phyloP scores from a whole-genome alignment of 208 protist species.

The Trypanosoma cruzi region DNA sequence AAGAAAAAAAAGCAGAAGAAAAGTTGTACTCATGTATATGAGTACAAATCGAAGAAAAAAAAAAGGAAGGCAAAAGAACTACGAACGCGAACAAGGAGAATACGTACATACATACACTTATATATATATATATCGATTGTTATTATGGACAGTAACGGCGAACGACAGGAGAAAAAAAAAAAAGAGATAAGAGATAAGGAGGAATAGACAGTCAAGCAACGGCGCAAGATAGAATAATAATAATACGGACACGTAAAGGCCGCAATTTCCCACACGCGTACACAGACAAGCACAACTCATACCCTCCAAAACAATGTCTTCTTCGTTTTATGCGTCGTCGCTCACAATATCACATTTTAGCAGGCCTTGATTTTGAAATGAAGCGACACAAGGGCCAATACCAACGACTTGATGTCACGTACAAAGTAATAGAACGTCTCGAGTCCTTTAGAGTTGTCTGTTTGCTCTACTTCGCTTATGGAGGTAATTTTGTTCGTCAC shows the following conservation, averaged over 20 bases:
- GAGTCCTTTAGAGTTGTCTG: constrained; percentile 48
- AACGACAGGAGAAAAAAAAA: neutral
- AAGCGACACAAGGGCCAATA: constrained; percentile 81
- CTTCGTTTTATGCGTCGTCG: neutral
- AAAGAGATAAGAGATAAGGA: neutral
- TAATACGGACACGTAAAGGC: neutral
- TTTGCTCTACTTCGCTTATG: constrained; percentile 65
- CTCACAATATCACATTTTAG: constrained; percentile 16
- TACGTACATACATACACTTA: neutral
- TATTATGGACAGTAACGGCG: too few relatives aligned
- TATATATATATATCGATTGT: too few relatives aligned
- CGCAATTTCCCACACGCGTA: neutral
- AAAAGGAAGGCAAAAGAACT: neutral
- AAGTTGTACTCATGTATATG: neutral
- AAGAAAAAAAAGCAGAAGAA: neutral
- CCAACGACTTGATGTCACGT: constrained; percentile 75
- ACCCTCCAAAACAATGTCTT: neutral
- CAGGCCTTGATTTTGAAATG: constrained; percentile 91
- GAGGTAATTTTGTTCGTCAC: constrained; percentile 90
- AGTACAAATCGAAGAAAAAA: neutral
- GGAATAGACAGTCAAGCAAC: neutral
- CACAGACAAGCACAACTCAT: too few relatives aligned
- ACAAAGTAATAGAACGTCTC: constrained; percentile 84
- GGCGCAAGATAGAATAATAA: neutral
- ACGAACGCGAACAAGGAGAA: neutral